These are phyloP conservation scores for Solanum rostratum DNA, from an alignment of 257 asterid species.

Conservation along the genomic window DNA sequence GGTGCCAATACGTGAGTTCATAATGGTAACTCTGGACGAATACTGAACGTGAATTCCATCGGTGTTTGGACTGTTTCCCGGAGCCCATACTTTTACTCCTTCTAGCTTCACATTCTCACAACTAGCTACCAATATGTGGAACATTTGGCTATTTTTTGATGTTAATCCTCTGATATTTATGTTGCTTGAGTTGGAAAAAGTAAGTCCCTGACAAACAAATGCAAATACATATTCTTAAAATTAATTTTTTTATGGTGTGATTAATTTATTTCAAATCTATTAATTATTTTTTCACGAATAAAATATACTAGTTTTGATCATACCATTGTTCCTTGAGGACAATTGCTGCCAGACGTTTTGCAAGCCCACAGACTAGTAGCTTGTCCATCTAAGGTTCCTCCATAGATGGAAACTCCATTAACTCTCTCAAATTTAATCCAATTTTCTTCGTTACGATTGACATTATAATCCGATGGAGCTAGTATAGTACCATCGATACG, in stretches of 20 bases:
- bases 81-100: not conserved
- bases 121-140: not conserved
- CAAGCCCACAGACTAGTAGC: not conserved
- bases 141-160: not conserved
- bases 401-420: conserved; percentile 34
- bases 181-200: not conserved
- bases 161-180: not conserved
- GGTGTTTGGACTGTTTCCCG: not conserved
- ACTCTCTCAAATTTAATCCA: conserved; percentile 46
- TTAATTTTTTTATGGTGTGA: too few relatives aligned
- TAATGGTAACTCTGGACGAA: not conserved
- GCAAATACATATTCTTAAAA: not conserved
- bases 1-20: not conserved
- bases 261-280: too few relatives aligned
- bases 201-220: not conserved
- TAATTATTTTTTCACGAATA: not conserved
- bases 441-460: conserved; percentile 13
- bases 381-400: conserved; percentile 29
- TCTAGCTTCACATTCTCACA: not conserved
- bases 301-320: not conserved
- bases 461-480: conserved; percentile 45
- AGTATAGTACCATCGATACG: conserved; percentile 41
- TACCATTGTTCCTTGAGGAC: not conserved
- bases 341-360: not conserved
- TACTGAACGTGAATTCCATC: not conserved